phyloP scores from a whole-genome alignment of 2,329 filamentous ascomycete genomes.

The Leptographium flavum region DNA sequence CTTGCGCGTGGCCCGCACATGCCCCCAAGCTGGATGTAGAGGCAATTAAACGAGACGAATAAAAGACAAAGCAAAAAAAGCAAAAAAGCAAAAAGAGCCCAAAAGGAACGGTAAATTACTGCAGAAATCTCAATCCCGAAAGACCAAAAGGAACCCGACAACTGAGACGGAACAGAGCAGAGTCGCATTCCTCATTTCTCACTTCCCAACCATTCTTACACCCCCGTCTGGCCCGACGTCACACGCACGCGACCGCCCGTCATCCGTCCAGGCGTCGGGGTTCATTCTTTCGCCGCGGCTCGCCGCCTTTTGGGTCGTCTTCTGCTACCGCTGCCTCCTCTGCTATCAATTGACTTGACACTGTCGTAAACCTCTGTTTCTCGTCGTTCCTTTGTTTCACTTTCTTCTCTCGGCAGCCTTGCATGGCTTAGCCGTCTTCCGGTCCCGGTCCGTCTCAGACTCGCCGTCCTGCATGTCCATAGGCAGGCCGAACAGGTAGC shows the following conservation, averaged over 20 bases:
- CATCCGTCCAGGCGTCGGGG: too few relatives aligned
- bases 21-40: too few relatives aligned
- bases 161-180: too few relatives aligned
- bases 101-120: not conserved
- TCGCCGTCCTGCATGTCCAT: not conserved
- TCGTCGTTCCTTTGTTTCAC: not conserved
- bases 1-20: too few relatives aligned
- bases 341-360: too few relatives aligned
- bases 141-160: too few relatives aligned
- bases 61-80: too few relatives aligned
- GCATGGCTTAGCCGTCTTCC: constrained; percentile 2
- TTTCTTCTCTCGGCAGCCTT: not conserved
- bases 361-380: too few relatives aligned
- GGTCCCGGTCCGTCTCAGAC: constrained; percentile 1
- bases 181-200: not conserved
- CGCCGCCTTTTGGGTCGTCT: not conserved
- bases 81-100: too few relatives aligned
- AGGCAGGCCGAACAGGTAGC: too few relatives aligned
- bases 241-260: too few relatives aligned
- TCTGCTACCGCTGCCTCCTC: not conserved
- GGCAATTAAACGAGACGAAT: not conserved
- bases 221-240: not conserved
- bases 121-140: not conserved
- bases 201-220: not conserved
- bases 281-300: not conserved